Conservation (phyloP, 768 basidiomycete species). For the Phlebiopsis gigantea region DNA sequence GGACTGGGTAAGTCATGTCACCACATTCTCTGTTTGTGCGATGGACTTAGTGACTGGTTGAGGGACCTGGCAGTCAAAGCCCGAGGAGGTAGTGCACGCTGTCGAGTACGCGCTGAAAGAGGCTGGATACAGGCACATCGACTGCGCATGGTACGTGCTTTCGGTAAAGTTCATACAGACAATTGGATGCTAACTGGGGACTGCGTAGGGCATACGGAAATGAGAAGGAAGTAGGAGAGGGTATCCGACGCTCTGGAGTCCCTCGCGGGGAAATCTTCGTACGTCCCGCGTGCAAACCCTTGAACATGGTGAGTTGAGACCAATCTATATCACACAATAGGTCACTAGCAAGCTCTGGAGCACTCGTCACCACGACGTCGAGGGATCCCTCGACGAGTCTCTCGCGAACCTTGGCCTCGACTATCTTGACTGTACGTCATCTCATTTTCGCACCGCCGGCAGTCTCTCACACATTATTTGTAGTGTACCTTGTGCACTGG, state of each 20-base stretch:
- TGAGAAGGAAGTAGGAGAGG: slow-evolving; percentile 79
- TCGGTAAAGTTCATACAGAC: not conserved
- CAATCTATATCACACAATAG: slow-evolving; percentile 25
- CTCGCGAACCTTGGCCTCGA: slow-evolving; percentile 76
- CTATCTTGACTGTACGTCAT: slow-evolving; percentile 69
- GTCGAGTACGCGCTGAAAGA: slow-evolving; percentile 71
- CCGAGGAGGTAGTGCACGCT: slow-evolving; percentile 66
- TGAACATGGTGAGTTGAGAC: not conserved
- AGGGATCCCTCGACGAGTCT: slow-evolving; percentile 69
- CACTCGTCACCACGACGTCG: slow-evolving; percentile 66
- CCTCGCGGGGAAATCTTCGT: slow-evolving; percentile 70
- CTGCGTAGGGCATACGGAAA: slow-evolving; percentile 57
- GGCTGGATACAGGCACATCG: slow-evolving; percentile 71
- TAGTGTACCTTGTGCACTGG: slow-evolving; percentile 75
- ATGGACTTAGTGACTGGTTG: not conserved
- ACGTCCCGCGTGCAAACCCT: slow-evolving; percentile 20
- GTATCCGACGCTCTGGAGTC: slow-evolving; percentile 71
- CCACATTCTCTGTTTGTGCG: slow-evolving; percentile 1
- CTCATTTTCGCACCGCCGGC: not conserved
- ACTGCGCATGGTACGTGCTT: slow-evolving; percentile 50
- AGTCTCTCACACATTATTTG: not conserved
- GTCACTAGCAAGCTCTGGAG: slow-evolving; percentile 71
- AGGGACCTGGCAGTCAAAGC: slow-evolving; percentile 81
- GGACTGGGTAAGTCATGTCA: slow-evolving; percentile 44
- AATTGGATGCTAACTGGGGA: not conserved